Evolutionary conservation across 2,329 filamentous ascomycete species (phyloP), one percentile per base, ranked within the genome.

Genomic region (Neonectria hederae): DNA sequence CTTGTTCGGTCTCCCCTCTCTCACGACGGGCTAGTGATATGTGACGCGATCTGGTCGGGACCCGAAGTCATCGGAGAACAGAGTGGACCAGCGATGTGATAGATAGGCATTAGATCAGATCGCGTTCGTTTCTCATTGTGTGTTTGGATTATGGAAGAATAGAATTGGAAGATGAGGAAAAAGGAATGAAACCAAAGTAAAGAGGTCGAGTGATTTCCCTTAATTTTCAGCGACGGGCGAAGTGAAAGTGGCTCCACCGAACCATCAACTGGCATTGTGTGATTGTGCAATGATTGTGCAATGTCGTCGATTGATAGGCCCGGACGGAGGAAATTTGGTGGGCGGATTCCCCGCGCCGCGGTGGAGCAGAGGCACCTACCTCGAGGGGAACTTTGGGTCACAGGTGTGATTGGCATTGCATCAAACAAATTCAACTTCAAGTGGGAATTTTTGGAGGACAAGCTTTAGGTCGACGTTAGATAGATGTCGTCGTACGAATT

Each of bases 141-240:
- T 51, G 10, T n/a, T n/a, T 19, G 58, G 24, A 8, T 14, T n/a
- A 14, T 11, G 40, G 19, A 59, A 45, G 30, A 10, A 13, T 5
- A 10, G 26, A 30, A 30, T 38, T n/a, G 35, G 6, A 17, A n/a
- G 14, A n/a, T n/a, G 21, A 48, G 32, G 22, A 52, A 53, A 56
- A 32, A 48, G 48, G 32, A 57, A 52, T 14, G 38, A 53, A 48
- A 51, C 24, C 43, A 22, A 62, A 56, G 40, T 30, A 45, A n/a
- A 56, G 26, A 52, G 13, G 59, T 62, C 35, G 45, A 54, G 32
- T 62, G 54, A 54, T 54, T 57, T 45, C 54, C 48, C 48, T 38
- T 40, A 58, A 58, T 32, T 57, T 54, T 53, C 10, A 14, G 54
- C 45, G 17, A 52, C 28, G 28, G 22, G n/a, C 9, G 28, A 51